Evolutionary conservation across 495 filamentous ascomycete genomes (phyloP), one percentile per base, ranked within the genome.

Genomic region (Mycothermus thermophilus): DNA sequence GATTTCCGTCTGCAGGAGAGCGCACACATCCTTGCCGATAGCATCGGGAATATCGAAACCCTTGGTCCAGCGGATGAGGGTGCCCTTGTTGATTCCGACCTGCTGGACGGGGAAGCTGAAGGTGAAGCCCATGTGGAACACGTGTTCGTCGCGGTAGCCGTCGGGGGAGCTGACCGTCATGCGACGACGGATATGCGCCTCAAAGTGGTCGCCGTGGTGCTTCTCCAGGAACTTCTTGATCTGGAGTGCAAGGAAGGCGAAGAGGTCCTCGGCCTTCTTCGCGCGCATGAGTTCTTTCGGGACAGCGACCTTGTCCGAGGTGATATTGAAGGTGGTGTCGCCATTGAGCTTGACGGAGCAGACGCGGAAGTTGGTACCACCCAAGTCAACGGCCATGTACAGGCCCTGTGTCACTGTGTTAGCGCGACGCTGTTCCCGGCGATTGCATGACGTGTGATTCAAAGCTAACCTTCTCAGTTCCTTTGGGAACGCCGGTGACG

Each of bases 91-190:
- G 50, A 97, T 90, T 15, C 85, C 86, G 40, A 76, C 62, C 48
- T 97, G 90, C 46, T 92, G 76, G 17, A 97, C 90, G 11, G 90
- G 90, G 58, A 97, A 97, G 54, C 80, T 87, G 63, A 97, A 97
- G 23, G 90, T 96, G 62, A 97, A 96, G 11, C 90, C 90, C 9
- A 97, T 66, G 47, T 84, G 76, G 55, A 97, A 92, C 34, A 87
- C 67, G 29, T 92, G 67, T 51, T 83, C 72, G 24, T 79, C 70
- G 26, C 54, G 58, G 42, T 61, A 71, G 7, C 65, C 70, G 17
- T 71, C 66, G 1, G 61, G 61, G 11, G 62, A 58, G 55, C 61
- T 66, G 20, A 62, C 56, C 2, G 74, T 70, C 37, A 66, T 56
- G 19, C 73, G 69, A 34, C 77, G 72, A 30, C 66, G 66, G 34